phyloP scores from a whole-genome alignment of 371 early-diverging fungal species.

The Circinella umbellata region DNA sequence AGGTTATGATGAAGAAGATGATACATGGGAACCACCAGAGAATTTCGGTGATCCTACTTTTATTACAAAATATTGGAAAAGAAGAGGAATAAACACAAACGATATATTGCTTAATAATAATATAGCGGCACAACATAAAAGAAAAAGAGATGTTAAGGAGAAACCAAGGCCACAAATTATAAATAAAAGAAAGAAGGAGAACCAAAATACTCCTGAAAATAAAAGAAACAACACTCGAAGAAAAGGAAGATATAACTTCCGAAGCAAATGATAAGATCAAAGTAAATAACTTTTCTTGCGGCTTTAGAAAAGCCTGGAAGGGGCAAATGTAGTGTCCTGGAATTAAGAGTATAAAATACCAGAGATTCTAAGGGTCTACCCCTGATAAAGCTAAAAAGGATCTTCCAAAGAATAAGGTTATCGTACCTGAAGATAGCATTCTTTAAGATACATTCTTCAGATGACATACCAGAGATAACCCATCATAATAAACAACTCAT shows the following conservation, averaged over 20 bases:
- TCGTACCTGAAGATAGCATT: no score
- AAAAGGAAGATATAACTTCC: no score
- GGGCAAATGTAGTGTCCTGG: background rate
- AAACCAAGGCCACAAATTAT: no score
- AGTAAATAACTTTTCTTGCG: background rate
- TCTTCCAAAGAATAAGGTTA: no score
- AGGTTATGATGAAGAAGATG: constrained; percentile 24
- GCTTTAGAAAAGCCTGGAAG: constrained; percentile 2
- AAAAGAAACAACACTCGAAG: background rate
- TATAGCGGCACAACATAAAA: background rate
- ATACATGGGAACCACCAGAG: constrained; percentile 31
- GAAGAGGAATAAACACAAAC: background rate
- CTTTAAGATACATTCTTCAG: no score
- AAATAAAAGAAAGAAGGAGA: background rate
- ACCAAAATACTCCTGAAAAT: background rate
- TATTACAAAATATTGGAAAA: constrained; percentile 21
- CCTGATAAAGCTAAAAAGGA: no score
- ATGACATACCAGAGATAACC: no score
- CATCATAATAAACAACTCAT: no score
- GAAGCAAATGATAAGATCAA: background rate
- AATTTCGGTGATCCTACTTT: constrained; percentile 22
- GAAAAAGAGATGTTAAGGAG: no score
- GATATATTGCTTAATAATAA: background rate
- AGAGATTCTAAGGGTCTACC: no score
- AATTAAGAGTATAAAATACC: no score